phyloP scores from a whole-genome alignment of 495 filamentous ascomycete genomes.

The Sphaerosporella brunnea region DNA sequence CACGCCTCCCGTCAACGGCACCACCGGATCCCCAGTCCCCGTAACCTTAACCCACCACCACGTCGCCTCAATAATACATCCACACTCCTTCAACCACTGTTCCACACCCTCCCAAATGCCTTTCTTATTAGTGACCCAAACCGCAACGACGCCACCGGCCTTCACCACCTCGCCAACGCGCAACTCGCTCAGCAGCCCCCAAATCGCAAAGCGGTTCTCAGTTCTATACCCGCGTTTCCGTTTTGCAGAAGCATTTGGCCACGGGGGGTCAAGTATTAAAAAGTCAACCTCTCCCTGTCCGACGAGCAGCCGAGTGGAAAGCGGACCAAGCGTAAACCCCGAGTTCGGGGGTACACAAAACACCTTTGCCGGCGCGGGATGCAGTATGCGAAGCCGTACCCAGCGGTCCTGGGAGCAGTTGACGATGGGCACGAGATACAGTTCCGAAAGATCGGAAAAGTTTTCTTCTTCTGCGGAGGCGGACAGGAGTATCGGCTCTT shows the following conservation, averaged over 20 bases:
- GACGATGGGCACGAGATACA: constrained; percentile 20
- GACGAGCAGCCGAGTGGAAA: constrained; percentile 17
- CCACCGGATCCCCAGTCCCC: constrained; percentile 46
- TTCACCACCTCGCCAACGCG: constrained; percentile 38
- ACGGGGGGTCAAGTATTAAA: constrained; percentile 79
- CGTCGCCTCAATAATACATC: constrained; percentile 48
- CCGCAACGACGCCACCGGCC: constrained; percentile 38
- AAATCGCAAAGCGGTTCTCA: constrained; percentile 26
- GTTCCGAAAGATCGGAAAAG: constrained; percentile 24
- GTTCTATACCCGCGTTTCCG: constrained; percentile 48
- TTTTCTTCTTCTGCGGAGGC: constrained; percentile 11
- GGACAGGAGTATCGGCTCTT: constrained; percentile 5
- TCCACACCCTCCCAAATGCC: constrained; percentile 40
- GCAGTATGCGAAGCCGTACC: constrained; percentile 20
- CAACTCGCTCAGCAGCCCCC: constrained; percentile 35
- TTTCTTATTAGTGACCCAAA: constrained; percentile 80
- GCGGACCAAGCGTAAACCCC: constrained; percentile 32
- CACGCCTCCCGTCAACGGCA: constrained; percentile 39
- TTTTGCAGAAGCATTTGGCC: constrained; percentile 75
- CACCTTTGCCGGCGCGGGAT: constrained; percentile 11
- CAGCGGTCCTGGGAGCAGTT: constrained; percentile 27
- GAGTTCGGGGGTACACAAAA: constrained; percentile 38
- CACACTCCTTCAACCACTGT: constrained; percentile 44
- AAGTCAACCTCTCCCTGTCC: constrained; percentile 45
- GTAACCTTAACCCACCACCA: constrained; percentile 91